Conservation (phyloP, 1,284 basidiomycete genomes). For the Ceratobasidium sp. region DNA sequence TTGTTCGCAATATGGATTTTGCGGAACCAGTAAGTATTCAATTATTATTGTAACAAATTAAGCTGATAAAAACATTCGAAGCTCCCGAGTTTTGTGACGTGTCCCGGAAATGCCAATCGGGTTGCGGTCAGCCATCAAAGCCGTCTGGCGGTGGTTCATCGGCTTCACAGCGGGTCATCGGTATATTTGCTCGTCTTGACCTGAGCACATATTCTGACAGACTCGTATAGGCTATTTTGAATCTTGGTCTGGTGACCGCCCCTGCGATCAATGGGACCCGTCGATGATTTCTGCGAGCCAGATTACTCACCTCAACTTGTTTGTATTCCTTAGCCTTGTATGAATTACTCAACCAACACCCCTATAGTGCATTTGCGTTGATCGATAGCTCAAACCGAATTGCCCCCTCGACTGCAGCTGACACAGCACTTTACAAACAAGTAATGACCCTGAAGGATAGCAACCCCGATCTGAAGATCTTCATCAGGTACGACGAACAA, state of each 20-base stretch:
- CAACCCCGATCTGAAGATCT: constrained; percentile 13
- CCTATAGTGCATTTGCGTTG: not conserved
- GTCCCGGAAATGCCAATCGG: constrained; percentile 1
- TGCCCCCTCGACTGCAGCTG: not conserved
- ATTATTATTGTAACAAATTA: not conserved
- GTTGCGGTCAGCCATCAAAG: not conserved
- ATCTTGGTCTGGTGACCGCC: not conserved
- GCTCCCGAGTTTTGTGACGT: constrained; percentile 4
- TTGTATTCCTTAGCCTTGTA: not conserved
- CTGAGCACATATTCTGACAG: not conserved
- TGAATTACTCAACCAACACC: not conserved
- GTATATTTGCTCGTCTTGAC: not conserved
- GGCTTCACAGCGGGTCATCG: not conserved
- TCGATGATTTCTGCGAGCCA: constrained; percentile 5
- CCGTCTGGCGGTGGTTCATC: not conserved
- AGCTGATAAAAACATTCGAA: not conserved
- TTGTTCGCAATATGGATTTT: constrained; percentile 15
- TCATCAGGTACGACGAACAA: not conserved
- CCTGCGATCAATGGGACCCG: constrained; percentile 13
- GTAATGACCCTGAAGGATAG: constrained; percentile 1
- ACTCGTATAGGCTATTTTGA: not conserved
- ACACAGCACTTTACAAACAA: not conserved
- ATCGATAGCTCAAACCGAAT: constrained; percentile 3
- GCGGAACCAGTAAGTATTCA: constrained; percentile 4
- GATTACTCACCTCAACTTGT: constrained; percentile 19